These are phyloP conservation scores for Colletotrichum eremochloae DNA, from an alignment of 2,329 filamentous ascomycete species.

Conservation along the genomic window DNA sequence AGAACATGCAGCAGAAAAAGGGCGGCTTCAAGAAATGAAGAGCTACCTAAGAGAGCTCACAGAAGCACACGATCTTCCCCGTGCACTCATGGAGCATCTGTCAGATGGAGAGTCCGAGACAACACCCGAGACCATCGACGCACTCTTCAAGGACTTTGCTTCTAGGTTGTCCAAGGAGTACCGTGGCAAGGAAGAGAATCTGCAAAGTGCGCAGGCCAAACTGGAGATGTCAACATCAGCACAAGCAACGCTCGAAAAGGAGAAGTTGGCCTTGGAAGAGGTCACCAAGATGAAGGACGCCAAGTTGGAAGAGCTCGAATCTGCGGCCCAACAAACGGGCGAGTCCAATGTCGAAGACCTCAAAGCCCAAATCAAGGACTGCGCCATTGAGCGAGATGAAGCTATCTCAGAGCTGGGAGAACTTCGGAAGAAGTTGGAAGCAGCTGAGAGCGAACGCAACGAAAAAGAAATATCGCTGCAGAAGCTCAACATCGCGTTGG, in stretches of 20 bases:
- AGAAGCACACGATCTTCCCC: background rate
- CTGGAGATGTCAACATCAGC: background rate
- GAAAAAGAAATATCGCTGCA: conserved; percentile 13
- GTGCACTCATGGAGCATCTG: background rate
- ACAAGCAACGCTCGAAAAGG: background rate
- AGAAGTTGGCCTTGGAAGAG: conserved; percentile 11
- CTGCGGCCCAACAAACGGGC: background rate
- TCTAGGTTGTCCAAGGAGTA: conserved; percentile 9
- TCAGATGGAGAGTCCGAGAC: background rate
- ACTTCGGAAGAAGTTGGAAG: background rate
- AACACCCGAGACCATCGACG: background rate
- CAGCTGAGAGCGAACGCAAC: background rate
- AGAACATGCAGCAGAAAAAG: background rate
- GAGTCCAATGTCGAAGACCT: background rate
- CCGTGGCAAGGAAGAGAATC: background rate
- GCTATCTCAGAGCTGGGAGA: background rate
- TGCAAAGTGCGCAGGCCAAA: background rate
- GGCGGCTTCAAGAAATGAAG: background rate
- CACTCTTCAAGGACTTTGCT: conserved; percentile 2
- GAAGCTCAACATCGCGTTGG: background rate
- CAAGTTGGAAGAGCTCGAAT: background rate
- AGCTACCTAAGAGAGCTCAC: background rate
- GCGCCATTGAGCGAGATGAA: background rate
- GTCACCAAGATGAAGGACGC: background rate
- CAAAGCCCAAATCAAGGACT: background rate